Evolutionary conservation across 108 stramenopile genomes (phyloP).

Genomic region (Epithemia pelagica): DNA sequence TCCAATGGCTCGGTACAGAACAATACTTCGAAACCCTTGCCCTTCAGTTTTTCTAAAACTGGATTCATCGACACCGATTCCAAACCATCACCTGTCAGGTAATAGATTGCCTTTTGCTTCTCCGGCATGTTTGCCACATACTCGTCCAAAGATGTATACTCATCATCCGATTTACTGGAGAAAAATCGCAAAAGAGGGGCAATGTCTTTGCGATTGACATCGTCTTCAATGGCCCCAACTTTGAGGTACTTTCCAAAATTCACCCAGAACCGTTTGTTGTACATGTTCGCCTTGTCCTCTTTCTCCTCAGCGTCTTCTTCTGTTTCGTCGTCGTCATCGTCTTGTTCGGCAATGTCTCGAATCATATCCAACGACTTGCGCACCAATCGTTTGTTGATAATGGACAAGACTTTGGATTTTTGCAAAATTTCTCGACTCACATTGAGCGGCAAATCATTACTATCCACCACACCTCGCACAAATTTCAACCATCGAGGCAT

Average conservation of each 20-base stretch:
- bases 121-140: slow-evolving; percentile 90
- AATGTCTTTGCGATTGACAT: slow-evolving; percentile 83
- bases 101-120: slow-evolving; percentile 91
- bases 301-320: slow-evolving; percentile 63
- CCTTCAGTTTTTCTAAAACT: slow-evolving; percentile 83
- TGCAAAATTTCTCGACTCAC: slow-evolving; percentile 97
- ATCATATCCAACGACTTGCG: slow-evolving; percentile 96
- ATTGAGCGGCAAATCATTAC: slow-evolving; percentile 93
- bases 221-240: slow-evolving; percentile 91
- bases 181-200: slow-evolving; percentile 81
- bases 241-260: slow-evolving; percentile 98
- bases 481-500: slow-evolving; percentile 97
- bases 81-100: slow-evolving; percentile 91
- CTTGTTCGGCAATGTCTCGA: slow-evolving; percentile 74
- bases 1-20: slow-evolving; percentile 93
- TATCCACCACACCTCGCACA: slow-evolving; percentile 93
- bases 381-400: slow-evolving; percentile 96
- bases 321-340: slow-evolving; percentile 47
- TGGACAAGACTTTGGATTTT: slow-evolving; percentile 92
- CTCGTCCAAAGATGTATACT: slow-evolving; percentile 78
- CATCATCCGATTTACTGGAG: slow-evolving; percentile 74
- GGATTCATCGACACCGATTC: slow-evolving; percentile 77
- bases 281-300: slow-evolving; percentile 43
- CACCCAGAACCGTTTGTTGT: slow-evolving; percentile 64
- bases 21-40: slow-evolving; percentile 88